Evolutionary conservation across 2,329 filamentous ascomycete species (phyloP).

Genomic region (Chaetomiaceae sp.): DNA sequence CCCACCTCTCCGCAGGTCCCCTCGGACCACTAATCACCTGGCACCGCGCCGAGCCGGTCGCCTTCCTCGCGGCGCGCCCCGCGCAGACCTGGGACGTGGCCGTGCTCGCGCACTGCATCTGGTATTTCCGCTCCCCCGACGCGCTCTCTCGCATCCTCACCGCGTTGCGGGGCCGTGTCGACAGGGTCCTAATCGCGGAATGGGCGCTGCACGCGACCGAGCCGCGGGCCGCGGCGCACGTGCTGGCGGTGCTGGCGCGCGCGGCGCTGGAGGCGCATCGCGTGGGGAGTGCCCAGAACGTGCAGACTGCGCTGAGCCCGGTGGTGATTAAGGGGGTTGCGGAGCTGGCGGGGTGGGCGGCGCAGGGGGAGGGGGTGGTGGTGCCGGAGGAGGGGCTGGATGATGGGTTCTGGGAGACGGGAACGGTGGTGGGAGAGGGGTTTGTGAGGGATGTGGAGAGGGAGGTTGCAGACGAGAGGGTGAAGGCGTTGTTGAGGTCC

Average conservation of each 20-base stretch:
- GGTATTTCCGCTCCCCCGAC: constrained; percentile 43
- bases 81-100: constrained; percentile 35
- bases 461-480: constrained; percentile 24
- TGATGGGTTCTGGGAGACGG: constrained; percentile 44
- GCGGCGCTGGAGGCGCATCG: constrained; percentile 39
- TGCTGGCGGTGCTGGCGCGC: constrained; percentile 44
- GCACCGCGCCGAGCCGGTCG: constrained; percentile 32
- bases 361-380: constrained; percentile 33
- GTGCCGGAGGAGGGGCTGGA: constrained; percentile 33
- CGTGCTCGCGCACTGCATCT: constrained; percentile 46
- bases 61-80: constrained; percentile 29
- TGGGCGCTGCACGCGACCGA: constrained; percentile 38
- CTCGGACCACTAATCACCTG: constrained; percentile 40
- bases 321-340: constrained; percentile 34
- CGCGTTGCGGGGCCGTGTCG: constrained; percentile 30
- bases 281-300: constrained; percentile 36
- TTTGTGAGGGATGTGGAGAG: constrained; percentile 32
- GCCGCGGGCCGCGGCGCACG: constrained; percentile 39
- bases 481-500: constrained; percentile 26
- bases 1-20: constrained; percentile 34
- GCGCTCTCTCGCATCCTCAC: constrained; percentile 33
- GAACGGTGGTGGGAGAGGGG: constrained; percentile 25
- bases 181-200: constrained; percentile 39
- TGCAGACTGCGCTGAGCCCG: constrained; percentile 41
- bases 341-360: constrained; percentile 31